phyloP scores from a whole-genome alignment of 2,329 filamentous ascomycete genomes.

The Trichoderma atroviride region DNA sequence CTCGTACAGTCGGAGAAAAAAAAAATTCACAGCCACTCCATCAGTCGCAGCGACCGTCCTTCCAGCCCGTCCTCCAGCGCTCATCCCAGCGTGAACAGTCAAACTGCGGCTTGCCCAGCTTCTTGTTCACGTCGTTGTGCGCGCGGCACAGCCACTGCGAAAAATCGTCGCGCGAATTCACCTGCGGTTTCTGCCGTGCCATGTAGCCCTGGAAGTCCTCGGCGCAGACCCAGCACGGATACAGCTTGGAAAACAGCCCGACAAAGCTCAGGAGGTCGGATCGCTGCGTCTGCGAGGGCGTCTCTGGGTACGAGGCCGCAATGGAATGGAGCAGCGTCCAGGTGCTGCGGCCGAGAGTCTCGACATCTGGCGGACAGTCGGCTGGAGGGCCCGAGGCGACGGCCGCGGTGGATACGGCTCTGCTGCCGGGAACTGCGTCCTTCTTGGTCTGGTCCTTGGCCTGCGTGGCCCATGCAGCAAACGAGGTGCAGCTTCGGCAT shows the following conservation, averaged over 20 bases:
- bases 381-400: constrained; percentile 46
- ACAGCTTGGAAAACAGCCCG: constrained; percentile 77
- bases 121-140: constrained; percentile 85
- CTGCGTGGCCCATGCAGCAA: constrained; percentile 36
- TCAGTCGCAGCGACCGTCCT: constrained; percentile 64
- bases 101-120: constrained; percentile 87
- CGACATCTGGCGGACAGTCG: constrained; percentile 90
- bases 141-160: constrained; percentile 82
- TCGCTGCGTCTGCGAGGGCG: constrained; percentile 70
- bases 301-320: constrained; percentile 79
- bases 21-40: not conserved
- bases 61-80: constrained; percentile 91
- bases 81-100: constrained; percentile 92
- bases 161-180: constrained; percentile 67
- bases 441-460: constrained; percentile 36
- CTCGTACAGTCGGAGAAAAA: not conserved
- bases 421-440: constrained; percentile 2
- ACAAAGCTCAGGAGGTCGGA: constrained; percentile 78
- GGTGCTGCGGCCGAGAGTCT: constrained; percentile 79
- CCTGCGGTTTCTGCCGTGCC: constrained; percentile 65
- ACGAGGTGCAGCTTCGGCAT: constrained; percentile 41
- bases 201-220: constrained; percentile 89
- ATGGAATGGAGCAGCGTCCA: constrained; percentile 96
- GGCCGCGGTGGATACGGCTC: constrained; percentile 32
- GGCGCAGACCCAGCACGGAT: constrained; percentile 95